Evolutionary conservation across 305 asterid species (phyloP).

Genomic region (Fraxinus velutina): DNA sequence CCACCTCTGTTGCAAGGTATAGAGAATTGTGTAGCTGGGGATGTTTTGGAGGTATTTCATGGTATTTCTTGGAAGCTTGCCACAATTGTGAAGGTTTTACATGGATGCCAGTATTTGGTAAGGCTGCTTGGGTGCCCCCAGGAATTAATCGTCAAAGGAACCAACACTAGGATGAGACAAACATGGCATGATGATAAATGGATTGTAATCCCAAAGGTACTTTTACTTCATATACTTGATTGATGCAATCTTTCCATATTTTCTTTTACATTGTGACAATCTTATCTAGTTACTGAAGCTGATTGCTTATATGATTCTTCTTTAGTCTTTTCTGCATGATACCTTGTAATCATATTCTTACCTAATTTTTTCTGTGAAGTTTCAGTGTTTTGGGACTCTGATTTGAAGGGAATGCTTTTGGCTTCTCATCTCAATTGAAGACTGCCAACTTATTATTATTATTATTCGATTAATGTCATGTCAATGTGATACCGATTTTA

Average conservation of each 20-base stretch:
- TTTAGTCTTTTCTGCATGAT: constrained; percentile 8
- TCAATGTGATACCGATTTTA: background rate
- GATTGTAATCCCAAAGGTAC: constrained; percentile 48
- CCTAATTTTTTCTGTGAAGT: background rate
- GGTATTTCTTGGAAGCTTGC: constrained; percentile 52
- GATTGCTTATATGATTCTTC: background rate
- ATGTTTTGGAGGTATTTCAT: constrained; percentile 53
- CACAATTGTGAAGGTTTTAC: constrained; percentile 34
- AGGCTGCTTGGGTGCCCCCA: constrained; percentile 46
- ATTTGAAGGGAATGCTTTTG: background rate
- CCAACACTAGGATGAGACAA: constrained; percentile 50
- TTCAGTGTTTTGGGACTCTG: background rate
- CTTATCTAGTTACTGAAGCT: background rate
- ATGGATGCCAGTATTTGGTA: constrained; percentile 34
- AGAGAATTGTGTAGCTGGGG: constrained; percentile 45
- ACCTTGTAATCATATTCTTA: background rate
- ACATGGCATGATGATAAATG: constrained; percentile 47
- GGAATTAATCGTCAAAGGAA: constrained; percentile 33
- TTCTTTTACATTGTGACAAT: background rate
- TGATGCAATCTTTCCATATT: background rate
- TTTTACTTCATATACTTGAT: constrained; percentile 5
- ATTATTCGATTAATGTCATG: background rate
- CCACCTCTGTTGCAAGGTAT: constrained; percentile 43
- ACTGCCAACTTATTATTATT: background rate
- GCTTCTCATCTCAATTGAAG: background rate